Conservation (phyloP, 352 stramenopile genomes). For the Blastocystis sp. region DNA sequence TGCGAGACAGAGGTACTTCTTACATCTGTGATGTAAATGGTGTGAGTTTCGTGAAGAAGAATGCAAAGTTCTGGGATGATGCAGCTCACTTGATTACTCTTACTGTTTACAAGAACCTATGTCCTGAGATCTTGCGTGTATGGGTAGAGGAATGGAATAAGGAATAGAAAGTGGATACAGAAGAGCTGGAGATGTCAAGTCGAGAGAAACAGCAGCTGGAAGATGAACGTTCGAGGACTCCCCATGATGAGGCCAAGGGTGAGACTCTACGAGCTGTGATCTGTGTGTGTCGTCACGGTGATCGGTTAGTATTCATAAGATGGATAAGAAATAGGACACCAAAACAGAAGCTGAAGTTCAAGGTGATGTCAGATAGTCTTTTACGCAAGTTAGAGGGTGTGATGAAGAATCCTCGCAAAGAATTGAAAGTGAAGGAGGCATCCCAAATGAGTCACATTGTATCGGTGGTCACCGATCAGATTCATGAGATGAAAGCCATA, state of each 20-base stretch:
- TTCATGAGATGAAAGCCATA: constrained; percentile 76
- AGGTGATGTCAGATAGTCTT: constrained; percentile 71
- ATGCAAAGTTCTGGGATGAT: constrained; percentile 89
- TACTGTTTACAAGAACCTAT: constrained; percentile 55
- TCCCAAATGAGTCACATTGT: constrained; percentile 77
- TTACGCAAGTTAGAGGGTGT: background rate
- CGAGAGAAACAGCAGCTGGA: constrained; percentile 62
- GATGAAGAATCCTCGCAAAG: constrained; percentile 74
- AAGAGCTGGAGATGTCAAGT: constrained; percentile 66
- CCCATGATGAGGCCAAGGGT: constrained; percentile 74
- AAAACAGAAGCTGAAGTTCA: constrained; percentile 97
- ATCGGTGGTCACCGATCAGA: constrained; percentile 71
- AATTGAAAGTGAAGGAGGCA: constrained; percentile 82
- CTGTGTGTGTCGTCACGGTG: constrained; percentile 93
- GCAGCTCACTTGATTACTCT: constrained; percentile 85
- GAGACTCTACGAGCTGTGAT: constrained; percentile 98
- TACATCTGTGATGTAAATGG: constrained; percentile 99
- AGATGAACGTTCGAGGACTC: constrained; percentile 11
- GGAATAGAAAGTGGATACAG: constrained; percentile 64
- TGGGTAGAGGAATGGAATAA: background rate
- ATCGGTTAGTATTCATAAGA: constrained; percentile 74
- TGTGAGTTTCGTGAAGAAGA: constrained; percentile 98
- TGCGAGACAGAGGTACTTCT: constrained; percentile 82
- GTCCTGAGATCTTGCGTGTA: constrained; percentile 53
- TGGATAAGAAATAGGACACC: constrained; percentile 77